A percentile compares a stretch with the other conserved stretches of the same genome.
Evolutionary conservation across 2,329 filamentous ascomycete genomes (phyloP).

Genomic region (Ophiosphaerella korrae): DNA sequence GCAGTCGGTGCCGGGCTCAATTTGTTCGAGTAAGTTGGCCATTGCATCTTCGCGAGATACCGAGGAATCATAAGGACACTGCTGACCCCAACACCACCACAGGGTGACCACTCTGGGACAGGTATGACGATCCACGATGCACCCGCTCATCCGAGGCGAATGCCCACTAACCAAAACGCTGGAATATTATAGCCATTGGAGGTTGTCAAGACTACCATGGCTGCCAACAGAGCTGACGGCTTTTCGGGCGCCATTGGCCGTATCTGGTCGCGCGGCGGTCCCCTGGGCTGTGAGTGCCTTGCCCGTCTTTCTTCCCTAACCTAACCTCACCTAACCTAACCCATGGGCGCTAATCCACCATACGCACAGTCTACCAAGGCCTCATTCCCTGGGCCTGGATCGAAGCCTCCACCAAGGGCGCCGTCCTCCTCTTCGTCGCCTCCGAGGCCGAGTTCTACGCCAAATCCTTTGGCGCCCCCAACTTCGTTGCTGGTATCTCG

Average conservation of each 20-base stretch:
- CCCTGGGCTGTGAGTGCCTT: conserved; percentile 82
- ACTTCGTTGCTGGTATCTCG: conserved; percentile 86
- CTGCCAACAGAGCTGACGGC: conserved; percentile 88
- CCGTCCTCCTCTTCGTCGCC: conserved; percentile 97
- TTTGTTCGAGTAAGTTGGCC: conserved; percentile 76
- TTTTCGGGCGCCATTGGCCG: conserved; percentile 80
- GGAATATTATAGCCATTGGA: conserved; percentile 75
- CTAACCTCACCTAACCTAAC: too few relatives aligned
- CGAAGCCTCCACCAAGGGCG: conserved; percentile 98
- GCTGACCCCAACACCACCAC: conserved; percentile 15
- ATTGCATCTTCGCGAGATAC: conserved; percentile 3
- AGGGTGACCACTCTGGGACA: conserved; percentile 72
- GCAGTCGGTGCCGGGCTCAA: conserved; percentile 86
- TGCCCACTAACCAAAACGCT: too few relatives aligned
- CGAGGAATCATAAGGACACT: conserved; percentile 4
- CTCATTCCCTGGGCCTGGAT: conserved; percentile 97
- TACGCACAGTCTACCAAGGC: conserved; percentile 86
- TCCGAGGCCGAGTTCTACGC: conserved; percentile 97
- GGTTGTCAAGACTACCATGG: conserved; percentile 99
- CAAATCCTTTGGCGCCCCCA: conserved; percentile 77
- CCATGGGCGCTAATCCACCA: conserved; percentile 16
- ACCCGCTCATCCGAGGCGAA: too few relatives aligned
- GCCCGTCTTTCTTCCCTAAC: too few relatives aligned
- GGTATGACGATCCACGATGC: conserved; percentile 43
- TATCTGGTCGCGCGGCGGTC: conserved; percentile 93